Conservation (phyloP, 2,329 filamentous ascomycete species). For the Cladosporium sp. region DNA sequence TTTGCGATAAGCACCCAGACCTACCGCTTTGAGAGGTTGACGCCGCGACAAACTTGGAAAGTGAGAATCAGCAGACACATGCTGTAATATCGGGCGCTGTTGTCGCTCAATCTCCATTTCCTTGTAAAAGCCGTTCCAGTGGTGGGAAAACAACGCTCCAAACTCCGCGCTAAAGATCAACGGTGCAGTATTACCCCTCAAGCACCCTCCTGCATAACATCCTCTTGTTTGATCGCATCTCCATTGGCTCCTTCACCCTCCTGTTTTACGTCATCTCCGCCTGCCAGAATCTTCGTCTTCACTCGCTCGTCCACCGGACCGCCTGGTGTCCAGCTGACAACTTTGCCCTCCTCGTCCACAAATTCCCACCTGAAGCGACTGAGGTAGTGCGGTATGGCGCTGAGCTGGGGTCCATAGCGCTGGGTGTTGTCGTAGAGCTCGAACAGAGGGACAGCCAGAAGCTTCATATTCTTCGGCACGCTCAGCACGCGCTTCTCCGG, state of each 20-base stretch:
- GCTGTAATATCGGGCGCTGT: not conserved
- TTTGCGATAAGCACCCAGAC: not conserved
- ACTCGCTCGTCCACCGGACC: constrained; percentile 35
- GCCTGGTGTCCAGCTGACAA: constrained; percentile 55
- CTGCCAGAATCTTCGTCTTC: constrained; percentile 37
- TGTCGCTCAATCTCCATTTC: not conserved
- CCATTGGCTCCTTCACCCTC: constrained; percentile 3
- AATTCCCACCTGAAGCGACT: constrained; percentile 98
- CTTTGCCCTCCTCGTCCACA: constrained; percentile 86
- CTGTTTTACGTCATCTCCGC: constrained; percentile 26
- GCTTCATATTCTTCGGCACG: constrained; percentile 99
- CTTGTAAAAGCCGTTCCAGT: not conserved
- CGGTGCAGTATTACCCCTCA: not conserved
- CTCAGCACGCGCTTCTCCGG: constrained; percentile 91
- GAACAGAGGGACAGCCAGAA: constrained; percentile 93
- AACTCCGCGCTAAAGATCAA: constrained; percentile 8
- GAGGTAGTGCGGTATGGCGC: constrained; percentile 91
- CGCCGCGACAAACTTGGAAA: not conserved
- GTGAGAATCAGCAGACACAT: not conserved
- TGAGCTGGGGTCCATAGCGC: constrained; percentile 91
- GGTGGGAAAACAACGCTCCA: constrained; percentile 1
- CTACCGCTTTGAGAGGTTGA: not conserved
- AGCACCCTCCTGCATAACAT: constrained; percentile 11
- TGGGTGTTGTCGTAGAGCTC: constrained; percentile 98
- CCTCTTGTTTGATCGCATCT: not conserved